Evolutionary conservation across 2,329 filamentous ascomycete species (phyloP).

Genomic region (Colletotrichum neosansevieriae): DNA sequence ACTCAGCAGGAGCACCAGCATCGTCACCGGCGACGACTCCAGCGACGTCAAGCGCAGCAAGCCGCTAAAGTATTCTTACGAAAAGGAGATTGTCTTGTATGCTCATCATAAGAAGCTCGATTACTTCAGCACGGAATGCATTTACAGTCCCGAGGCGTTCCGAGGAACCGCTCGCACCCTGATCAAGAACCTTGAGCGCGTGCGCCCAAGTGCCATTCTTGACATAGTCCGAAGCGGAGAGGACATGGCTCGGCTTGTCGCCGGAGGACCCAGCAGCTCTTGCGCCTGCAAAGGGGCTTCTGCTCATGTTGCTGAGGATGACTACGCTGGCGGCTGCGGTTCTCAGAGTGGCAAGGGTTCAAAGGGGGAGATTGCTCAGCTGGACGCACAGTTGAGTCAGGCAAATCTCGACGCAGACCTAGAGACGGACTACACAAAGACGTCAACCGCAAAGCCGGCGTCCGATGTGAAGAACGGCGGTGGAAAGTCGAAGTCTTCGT

Average conservation of each 20-base stretch:
- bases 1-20: conserved; percentile 88
- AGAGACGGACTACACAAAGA: conserved; percentile 74
- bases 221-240: conserved; percentile 96
- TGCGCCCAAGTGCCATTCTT: conserved; percentile 92
- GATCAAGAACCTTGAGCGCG: conserved; percentile 95
- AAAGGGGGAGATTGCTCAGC: conserved; percentile 83
- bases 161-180: conserved; percentile 89
- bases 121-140: conserved; percentile 98
- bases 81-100: conserved; percentile 98
- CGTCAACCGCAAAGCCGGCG: background rate
- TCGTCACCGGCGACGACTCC: conserved; percentile 81
- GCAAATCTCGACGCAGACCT: conserved; percentile 70
- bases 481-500: background rate
- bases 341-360: conserved; percentile 70
- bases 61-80: conserved; percentile 97
- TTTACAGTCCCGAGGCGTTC: conserved; percentile 98
- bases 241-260: conserved; percentile 93
- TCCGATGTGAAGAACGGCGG: background rate
- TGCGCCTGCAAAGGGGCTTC: conserved; percentile 55
- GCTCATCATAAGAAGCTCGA: conserved; percentile 96
- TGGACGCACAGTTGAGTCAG: conserved; percentile 79
- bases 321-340: conserved; percentile 59
- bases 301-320: conserved; percentile 60
- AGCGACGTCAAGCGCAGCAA: conserved; percentile 96
- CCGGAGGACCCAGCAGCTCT: conserved; percentile 63